Evolutionary conservation across 129 eudicot genomes (phyloP).

Genomic region (Glebionis coronaria): DNA sequence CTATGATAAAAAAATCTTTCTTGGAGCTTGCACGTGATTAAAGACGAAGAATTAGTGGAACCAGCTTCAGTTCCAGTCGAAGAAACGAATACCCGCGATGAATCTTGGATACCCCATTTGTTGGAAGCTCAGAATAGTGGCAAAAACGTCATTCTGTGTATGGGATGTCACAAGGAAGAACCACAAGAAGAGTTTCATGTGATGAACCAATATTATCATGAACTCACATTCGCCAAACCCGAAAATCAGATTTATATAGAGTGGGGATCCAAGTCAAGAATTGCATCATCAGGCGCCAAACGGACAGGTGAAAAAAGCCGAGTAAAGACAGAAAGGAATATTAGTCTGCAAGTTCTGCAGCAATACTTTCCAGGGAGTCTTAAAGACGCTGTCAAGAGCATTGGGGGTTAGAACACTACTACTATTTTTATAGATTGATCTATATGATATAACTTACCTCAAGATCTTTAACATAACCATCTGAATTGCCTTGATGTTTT

Average conservation of each 20-base stretch:
- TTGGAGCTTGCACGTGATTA: constrained; percentile 36
- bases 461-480: constrained; percentile 12
- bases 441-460: neutral
- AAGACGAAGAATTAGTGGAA: constrained; percentile 30
- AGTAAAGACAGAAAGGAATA: constrained; percentile 45
- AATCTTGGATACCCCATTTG: constrained; percentile 54
- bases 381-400: constrained; percentile 65
- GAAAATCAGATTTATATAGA: constrained; percentile 29
- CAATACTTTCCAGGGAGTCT: constrained; percentile 65
- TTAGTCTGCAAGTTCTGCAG: constrained; percentile 57
- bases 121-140: constrained; percentile 59
- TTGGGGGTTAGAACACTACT: constrained; percentile 53
- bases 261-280: constrained; percentile 27
- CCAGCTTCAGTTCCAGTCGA: constrained; percentile 18
- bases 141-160: constrained; percentile 46
- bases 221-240: constrained; percentile 24
- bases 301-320: constrained; percentile 34
- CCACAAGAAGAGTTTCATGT: constrained; percentile 51
- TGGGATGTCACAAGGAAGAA: constrained; percentile 57
- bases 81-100: constrained; percentile 30
- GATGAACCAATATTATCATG: constrained; percentile 36
- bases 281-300: constrained; percentile 20
- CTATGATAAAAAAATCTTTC: constrained; percentile 33
- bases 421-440: constrained; percentile 11
- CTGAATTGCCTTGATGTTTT: constrained; percentile 6